phyloP scores from a whole-genome alignment of 192 early-diverging fungal genomes.

The Backusella circina region DNA sequence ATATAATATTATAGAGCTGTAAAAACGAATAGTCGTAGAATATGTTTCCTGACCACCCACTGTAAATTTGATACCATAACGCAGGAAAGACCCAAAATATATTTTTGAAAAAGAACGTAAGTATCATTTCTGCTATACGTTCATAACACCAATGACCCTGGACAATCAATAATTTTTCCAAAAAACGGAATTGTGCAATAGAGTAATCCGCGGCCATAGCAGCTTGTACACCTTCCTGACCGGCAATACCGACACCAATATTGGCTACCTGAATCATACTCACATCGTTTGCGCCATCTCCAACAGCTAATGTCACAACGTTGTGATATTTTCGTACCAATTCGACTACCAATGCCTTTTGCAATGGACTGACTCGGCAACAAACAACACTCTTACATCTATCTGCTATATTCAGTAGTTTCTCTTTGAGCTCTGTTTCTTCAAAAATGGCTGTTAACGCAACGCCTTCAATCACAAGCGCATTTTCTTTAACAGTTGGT shows the following conservation, averaged over 20 bases:
- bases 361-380: conserved; percentile 88
- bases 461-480: conserved; percentile 83
- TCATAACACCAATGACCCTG: conserved; percentile 92
- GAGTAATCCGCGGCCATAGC: conserved; percentile 94
- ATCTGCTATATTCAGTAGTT: conserved; percentile 68
- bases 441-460: conserved; percentile 54
- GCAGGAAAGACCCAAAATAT: conserved; percentile 88
- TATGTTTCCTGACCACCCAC: conserved; percentile 83
- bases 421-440: conserved; percentile 48
- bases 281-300: conserved; percentile 88
- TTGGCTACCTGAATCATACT: conserved; percentile 97
- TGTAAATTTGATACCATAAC: conserved; percentile 94
- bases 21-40: conserved; percentile 94
- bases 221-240: conserved; percentile 85
- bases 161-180: conserved; percentile 82
- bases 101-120: conserved; percentile 97
- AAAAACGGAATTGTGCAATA: conserved; percentile 88
- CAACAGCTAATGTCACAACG: conserved; percentile 66
- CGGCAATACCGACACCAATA: conserved; percentile 75
- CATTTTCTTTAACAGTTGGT: conserved; percentile 37
- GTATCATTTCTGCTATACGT: conserved; percentile 84
- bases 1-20: conserved; percentile 80
- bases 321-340: conserved; percentile 76
- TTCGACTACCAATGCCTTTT: conserved; percentile 94
- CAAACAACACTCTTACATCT: conserved; percentile 85